Percentiles rank a stretch among this genome's conserved stretches.
These are phyloP conservation scores for Fistulinella prunicolor DNA, from an alignment of 768 basidiomycete species.

Conservation along the genomic window DNA sequence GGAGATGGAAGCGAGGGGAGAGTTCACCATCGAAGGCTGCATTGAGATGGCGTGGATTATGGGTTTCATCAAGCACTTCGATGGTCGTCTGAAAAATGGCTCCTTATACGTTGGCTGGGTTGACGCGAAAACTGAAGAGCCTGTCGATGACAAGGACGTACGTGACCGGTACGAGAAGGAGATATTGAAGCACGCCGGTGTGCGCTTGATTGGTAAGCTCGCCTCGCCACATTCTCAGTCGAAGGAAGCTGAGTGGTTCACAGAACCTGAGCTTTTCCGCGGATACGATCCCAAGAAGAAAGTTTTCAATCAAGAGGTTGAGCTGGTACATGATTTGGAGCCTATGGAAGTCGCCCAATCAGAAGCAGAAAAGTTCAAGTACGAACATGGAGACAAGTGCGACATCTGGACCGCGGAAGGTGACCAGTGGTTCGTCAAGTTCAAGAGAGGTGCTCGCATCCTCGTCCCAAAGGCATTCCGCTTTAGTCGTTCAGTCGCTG, in stretches of 20 bases:
- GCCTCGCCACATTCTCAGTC: background rate
- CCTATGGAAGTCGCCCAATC: constrained; percentile 89
- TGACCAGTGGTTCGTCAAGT: constrained; percentile 96
- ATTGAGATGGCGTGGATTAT: constrained; percentile 99
- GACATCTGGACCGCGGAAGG: constrained; percentile 91
- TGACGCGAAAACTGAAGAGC: constrained; percentile 87
- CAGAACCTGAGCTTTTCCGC: constrained; percentile 96
- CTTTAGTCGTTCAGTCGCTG: constrained; percentile 92
- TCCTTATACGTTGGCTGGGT: constrained; percentile 98
- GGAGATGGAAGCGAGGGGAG: constrained; percentile 99
- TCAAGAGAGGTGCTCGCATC: constrained; percentile 96
- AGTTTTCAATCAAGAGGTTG: constrained; percentile 94
- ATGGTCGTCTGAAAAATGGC: constrained; percentile 92
- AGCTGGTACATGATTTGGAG: constrained; percentile 95
- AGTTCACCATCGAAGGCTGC: constrained; percentile 95
- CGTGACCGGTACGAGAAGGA: constrained; percentile 93
- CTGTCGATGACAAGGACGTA: constrained; percentile 97
- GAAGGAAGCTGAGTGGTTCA: constrained; percentile 11
- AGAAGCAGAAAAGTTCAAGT: constrained; percentile 94
- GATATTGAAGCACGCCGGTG: constrained; percentile 85
- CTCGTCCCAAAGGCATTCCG: constrained; percentile 92
- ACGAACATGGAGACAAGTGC: constrained; percentile 94
- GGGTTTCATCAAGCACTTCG: constrained; percentile 98
- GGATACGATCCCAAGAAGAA: constrained; percentile 99
- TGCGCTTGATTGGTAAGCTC: constrained; percentile 87